Base-by-base conservation (phyloP, 139 green algal species). In the Haematococcus sp. region DNA sequence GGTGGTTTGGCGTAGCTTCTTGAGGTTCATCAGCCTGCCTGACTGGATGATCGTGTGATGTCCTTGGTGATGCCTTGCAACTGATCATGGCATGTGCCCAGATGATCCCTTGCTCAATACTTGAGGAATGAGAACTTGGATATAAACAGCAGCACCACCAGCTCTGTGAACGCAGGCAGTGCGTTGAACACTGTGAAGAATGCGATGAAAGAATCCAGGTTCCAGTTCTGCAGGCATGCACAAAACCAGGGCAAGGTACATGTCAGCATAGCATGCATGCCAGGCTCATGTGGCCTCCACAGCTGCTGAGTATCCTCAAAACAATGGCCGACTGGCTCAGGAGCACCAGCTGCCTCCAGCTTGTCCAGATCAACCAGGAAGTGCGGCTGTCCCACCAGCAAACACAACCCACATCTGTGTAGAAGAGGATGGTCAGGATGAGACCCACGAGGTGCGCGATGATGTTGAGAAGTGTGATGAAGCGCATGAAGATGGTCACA, bases 401-500 rank as follows among this genome's bases (percentile, higher is more conserved):
- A 11, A n/a, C 4, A 7, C 9, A 11, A 79, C 79, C 73, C 28
- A 89, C 83, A 17, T 86, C 70, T 19, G 60, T 68, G 33, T 82
- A 78, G 5, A 83, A 74, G 1, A 89, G 61, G 5, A 51, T 55
- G 3, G 65, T 75, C 0, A 89, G 32, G 0, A 89, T 33, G 2
- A 81, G 65, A 20, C 83, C 83, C 17, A 30, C 15, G 28, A 81
- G 79, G 70, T 89, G 83, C 9, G 68, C 22, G 0, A 89, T 0
- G 4, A 86, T 83, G 75, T 85, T 83, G 5, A 85, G 23, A 1
- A 71, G 44, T 34, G 51, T 82, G 30, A 80, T 33, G 1, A 5
- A 20, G 1, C 68, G 71, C 31, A 85, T 76, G 75, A 89, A 89
- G 22, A 89, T 83, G 20, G 79, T 82, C 25, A 86, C 80, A 1